These are phyloP conservation scores for Boletus patriciae DNA, from an alignment of 768 basidiomycete genomes.

Conservation along the genomic window DNA sequence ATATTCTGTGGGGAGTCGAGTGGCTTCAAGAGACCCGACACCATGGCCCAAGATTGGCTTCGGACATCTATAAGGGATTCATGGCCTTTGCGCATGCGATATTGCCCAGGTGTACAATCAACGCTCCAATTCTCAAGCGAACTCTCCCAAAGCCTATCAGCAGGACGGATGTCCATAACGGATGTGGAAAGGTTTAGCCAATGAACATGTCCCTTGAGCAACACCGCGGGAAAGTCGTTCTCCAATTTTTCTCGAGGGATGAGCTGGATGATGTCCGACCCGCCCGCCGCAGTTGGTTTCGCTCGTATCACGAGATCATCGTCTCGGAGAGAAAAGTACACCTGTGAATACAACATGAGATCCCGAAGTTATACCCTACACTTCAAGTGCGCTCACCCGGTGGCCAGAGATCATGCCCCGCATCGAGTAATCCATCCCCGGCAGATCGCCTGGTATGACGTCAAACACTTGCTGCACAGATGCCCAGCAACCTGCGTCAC, in stretches of 20 bases:
- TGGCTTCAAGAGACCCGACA: too few species aligned
- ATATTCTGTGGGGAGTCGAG: slow-evolving; percentile 3
- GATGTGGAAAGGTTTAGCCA: slow-evolving; percentile 27
- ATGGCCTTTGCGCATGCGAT: background rate
- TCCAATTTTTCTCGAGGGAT: slow-evolving; percentile 20
- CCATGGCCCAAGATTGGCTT: slow-evolving; percentile 22
- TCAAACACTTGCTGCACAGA: background rate
- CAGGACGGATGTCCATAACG: slow-evolving; percentile 27
- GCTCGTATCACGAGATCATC: too few species aligned
- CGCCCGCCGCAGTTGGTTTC: background rate
- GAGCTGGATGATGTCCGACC: slow-evolving; percentile 10
- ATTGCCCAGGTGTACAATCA: background rate
- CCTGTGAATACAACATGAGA: slow-evolving; percentile 14
- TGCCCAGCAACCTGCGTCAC: background rate
- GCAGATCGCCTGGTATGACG: background rate
- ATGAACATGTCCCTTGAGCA: slow-evolving; percentile 22
- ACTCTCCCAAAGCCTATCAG: slow-evolving; percentile 15
- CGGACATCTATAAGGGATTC: slow-evolving; percentile 24
- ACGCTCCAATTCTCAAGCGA: slow-evolving; percentile 26
- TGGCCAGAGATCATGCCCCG: background rate
- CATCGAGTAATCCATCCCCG: slow-evolving; percentile 2
- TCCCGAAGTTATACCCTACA: background rate
- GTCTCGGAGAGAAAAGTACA: slow-evolving; percentile 14
- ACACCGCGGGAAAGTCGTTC: slow-evolving; percentile 20
- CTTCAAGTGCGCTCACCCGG: background rate